Evolutionary conservation across 1,284 basidiomycete genomes (phyloP).

Genomic region (Melampsora americana): DNA sequence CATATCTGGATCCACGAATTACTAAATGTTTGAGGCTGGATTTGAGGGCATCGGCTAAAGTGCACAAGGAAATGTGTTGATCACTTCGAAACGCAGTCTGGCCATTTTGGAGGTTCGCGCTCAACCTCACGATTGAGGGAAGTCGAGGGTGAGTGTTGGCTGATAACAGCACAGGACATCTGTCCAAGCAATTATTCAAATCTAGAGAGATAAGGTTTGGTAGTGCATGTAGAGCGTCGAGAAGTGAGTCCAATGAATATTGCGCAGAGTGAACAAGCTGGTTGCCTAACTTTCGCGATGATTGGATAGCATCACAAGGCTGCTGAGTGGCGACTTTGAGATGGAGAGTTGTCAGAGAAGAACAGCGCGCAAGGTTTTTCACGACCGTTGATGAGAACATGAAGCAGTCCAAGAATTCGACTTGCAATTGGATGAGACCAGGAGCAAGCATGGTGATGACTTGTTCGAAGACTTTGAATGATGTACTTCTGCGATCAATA

Average conservation of each 20-base stretch:
- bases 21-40: constrained; percentile 19
- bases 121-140: constrained; percentile 17
- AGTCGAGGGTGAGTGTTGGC: not conserved
- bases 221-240: constrained; percentile 6
- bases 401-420: constrained; percentile 26
- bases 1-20: constrained; percentile 24
- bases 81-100: constrained; percentile 3
- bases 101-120: constrained; percentile 6
- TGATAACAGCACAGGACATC: constrained; percentile 5
- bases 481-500: too few species aligned
- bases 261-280: not conserved
- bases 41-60: constrained; percentile 1
- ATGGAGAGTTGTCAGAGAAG: constrained; percentile 13
- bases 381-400: constrained; percentile 10
- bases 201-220: constrained; percentile 19
- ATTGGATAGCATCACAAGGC: not conserved
- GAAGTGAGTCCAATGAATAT: constrained; percentile 4
- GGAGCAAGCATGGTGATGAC: constrained; percentile 1
- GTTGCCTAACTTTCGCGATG: not conserved
- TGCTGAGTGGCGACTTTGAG: not conserved
- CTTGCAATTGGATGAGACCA: constrained; percentile 19
- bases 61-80: constrained; percentile 11
- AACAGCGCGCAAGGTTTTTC: not conserved
- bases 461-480: constrained; percentile 15
- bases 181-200: constrained; percentile 28